Percentiles rank a stretch among this genome's conserved stretches.
These are phyloP conservation scores for Dendrocalamus sinicus DNA, from an alignment of 176 grass and related monocot genomes.

Conservation along the genomic window DNA sequence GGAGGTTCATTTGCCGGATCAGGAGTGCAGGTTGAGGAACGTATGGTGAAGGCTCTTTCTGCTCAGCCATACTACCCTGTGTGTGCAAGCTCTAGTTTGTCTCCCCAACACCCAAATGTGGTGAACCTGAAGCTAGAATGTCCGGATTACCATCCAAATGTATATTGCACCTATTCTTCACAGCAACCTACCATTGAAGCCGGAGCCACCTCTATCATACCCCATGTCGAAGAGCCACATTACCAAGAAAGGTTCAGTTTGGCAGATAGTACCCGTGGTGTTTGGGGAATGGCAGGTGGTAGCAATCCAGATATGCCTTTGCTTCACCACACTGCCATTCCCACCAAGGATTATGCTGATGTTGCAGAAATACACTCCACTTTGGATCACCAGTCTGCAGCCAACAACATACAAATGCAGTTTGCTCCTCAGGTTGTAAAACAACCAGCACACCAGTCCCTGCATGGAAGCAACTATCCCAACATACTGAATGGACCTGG, in stretches of 20 bases:
- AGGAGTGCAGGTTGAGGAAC: background rate
- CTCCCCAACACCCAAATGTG: background rate
- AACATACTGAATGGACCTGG: background rate
- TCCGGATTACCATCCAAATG: background rate
- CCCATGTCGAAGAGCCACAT: background rate
- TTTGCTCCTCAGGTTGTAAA: background rate
- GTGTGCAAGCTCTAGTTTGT: background rate
- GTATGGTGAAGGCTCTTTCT: conserved; percentile 23
- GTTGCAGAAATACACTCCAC: background rate
- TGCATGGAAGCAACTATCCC: background rate
- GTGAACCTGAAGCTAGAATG: background rate
- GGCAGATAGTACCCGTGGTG: background rate
- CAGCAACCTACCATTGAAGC: background rate
- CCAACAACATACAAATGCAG: background rate
- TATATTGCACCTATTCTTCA: background rate
- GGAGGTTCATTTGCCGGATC: background rate
- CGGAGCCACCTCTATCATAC: background rate
- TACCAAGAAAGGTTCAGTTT: conserved; percentile 8
- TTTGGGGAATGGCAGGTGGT: background rate
- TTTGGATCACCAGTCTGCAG: background rate
- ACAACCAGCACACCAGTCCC: background rate
- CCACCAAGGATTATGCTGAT: conserved; percentile 3
- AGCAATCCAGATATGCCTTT: conserved; percentile 3
- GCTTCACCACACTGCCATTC: background rate
- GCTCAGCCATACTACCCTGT: background rate